Evolutionary conservation across 2,329 filamentous ascomycete genomes (phyloP), one percentile per base, ranked within the genome.

Genomic region (Fulvia fulva): DNA sequence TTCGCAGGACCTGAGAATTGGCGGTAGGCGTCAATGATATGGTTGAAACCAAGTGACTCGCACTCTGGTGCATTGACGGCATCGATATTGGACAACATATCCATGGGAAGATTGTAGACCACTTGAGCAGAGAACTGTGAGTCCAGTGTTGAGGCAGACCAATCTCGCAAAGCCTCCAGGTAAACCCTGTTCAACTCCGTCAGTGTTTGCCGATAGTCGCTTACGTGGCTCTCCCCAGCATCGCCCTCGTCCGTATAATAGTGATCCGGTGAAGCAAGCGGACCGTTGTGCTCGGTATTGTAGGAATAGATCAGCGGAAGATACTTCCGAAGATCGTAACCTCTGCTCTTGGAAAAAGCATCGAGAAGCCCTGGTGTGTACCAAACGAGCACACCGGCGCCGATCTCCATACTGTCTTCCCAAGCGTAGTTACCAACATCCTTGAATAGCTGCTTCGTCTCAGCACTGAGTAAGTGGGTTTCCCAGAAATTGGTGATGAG

Each of bases 361-460:
- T 61, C 41, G 0, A 66, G 43, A 1, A 74, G 58, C 3, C 56
- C 59, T 1, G 67, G 68, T 0, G 69, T 73, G 66, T 66, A 69
- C 58, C 60, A 67, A n/a, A 60, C 57, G 2, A 67, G 30, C 1
- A 59, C 56, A 3, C 65, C 59, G 14, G 67, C 66, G 3, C 64
- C 62, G 19, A 72, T 67, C 45, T 74, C 71, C 58, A 68, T 66
- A 49, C 65, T 69, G 54, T 73, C 72, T 63, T 74, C 72, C 71
- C 72, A 74, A 2, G 64, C 70, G 32, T 72, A 73, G 30, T 71
- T 68, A 9, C 70, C 73, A 14, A 73, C 68, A 34, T 63, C 63
- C 21, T 59, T 57, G 11, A 70, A 49, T 9, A 69, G 51, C 14
- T 67, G 60, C 14, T 51, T 52, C 3, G 61, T 63, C 26, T 59